A percentile compares a stretch with the other conserved stretches of the same genome.
These are phyloP conservation scores for Amyloporia xantha DNA, from an alignment of 768 basidiomycete genomes.

Conservation along the genomic window DNA sequence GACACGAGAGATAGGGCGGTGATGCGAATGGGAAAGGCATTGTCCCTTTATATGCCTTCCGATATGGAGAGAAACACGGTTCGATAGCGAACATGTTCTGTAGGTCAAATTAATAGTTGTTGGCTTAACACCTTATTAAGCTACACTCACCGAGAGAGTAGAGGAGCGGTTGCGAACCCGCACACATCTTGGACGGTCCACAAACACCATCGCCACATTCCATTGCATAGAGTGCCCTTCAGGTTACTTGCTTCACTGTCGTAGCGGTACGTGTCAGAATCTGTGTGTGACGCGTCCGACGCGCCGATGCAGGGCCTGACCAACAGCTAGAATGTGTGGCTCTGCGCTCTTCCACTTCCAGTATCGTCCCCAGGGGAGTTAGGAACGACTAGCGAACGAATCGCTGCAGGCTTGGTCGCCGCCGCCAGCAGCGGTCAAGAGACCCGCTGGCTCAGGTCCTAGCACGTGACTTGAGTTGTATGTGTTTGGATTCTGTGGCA, in stretches of 20 bases:
- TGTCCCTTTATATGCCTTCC: no score
- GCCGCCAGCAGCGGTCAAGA: background rate
- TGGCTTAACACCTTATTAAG: no score
- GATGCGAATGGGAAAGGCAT: no score
- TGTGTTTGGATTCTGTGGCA: background rate
- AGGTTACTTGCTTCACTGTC: background rate
- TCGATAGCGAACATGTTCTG: no score
- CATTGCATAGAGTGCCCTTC: conserved; percentile 42
- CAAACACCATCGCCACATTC: conserved; percentile 75
- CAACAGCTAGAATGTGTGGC: no score
- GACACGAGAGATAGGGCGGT: no score
- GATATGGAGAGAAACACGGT: no score
- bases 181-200: conserved; percentile 43
- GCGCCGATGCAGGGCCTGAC: no score
- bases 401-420: background rate
- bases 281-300: background rate
- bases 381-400: background rate
- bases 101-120: no score
- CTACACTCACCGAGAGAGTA: no score
- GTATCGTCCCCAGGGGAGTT: background rate
- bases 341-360: no score
- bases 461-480: background rate
- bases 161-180: conserved; percentile 30
- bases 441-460: background rate
- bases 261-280: background rate